Percentiles rank a stretch among this genome's conserved stretches.
phyloP scores from a whole-genome alignment of 2,329 filamentous ascomycete genomes.

The Fusarium albidum region DNA sequence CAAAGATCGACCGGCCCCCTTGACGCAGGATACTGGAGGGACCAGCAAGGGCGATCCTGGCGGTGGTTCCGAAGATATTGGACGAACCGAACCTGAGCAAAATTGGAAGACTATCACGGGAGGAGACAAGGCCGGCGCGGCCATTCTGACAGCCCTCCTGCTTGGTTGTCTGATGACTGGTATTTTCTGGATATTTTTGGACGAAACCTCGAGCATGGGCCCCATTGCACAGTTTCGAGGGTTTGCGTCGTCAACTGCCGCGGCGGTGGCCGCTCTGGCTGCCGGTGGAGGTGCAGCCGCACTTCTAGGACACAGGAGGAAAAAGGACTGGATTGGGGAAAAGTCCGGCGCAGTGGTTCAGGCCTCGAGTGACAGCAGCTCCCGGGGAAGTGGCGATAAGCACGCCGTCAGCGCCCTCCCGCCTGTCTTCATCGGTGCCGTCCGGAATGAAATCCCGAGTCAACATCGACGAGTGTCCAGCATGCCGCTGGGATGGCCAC shows the following conservation, averaged over 20 bases:
- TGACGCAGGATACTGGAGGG: conserved; percentile 64
- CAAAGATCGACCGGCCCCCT: conserved; percentile 49
- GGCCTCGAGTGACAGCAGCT: conserved; percentile 30
- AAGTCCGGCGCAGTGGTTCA: conserved; percentile 28
- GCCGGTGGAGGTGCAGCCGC: conserved; percentile 35
- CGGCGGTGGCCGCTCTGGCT: conserved; percentile 32
- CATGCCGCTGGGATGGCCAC: conserved; percentile 50
- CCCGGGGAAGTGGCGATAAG: conserved; percentile 31
- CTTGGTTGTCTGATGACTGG: conserved; percentile 63
- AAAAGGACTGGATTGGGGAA: conserved; percentile 28
- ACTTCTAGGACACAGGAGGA: conserved; percentile 28
- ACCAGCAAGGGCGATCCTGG: conserved; percentile 59
- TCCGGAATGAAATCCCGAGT: conserved; percentile 28
- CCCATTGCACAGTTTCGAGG: conserved; percentile 44
- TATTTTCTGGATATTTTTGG: conserved; percentile 57
- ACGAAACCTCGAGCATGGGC: conserved; percentile 53
- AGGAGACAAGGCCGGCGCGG: conserved; percentile 74
- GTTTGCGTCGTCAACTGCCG: conserved; percentile 31
- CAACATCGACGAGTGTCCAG: conserved; percentile 43
- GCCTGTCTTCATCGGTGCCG: conserved; percentile 26
- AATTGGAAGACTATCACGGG: conserved; percentile 51
- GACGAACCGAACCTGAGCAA: conserved; percentile 43
- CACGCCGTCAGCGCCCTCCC: conserved; percentile 17
- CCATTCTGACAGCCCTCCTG: conserved; percentile 67
- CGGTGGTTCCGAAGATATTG: conserved; percentile 57